Base-by-base conservation (phyloP, 768 basidiomycete genomes). In the Imleria badia region DNA sequence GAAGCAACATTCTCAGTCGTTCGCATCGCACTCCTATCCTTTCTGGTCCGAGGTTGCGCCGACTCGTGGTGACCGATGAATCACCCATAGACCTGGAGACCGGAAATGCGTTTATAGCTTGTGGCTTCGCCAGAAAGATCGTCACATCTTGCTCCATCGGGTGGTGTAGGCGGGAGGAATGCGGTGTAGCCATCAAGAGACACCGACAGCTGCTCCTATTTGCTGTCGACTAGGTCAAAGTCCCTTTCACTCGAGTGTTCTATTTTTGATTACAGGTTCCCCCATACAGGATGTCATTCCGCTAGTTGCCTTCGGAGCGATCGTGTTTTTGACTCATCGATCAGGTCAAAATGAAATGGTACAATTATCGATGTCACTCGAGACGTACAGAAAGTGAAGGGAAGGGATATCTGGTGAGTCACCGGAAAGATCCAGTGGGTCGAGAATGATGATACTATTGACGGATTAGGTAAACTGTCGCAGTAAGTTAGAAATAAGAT, bases 291-390 rank as follows among this genome's bases (percentile, higher is more conserved):
- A 11, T 31, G n/a, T 59, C 3, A 5, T 59, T 14, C 23, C 45
- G 13, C 23, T 34, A 29, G 42, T 52, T 20, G 36, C 47, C 30
- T 52, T 57, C 35, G 19, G n/a, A 39, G 58, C 55, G 12, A 38
- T 23, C 0, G 45, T 14, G 1, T 52, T 57, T 34, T 57, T 52
- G 22, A 29, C 23, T 20, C 26, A n/a, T 45, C 55, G 46, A 36
- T 52, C 29, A 3, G 11, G 23, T 13, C 11, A 51, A 12, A 3
- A 23, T 9, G 47, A 52, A 12, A 38, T 57, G 15, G 39, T n/a
- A n/a, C n/a, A n/a, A n/a, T n/a, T n/a, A n/a, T 57, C 7, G 46
- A 53, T 56, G 52, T 56, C 30, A 29, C 11, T 11, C 43, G 44
- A 13, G 31, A 51, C 1, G 44, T 26, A 39, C 17, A 12, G n/a